Base-by-base conservation (phyloP, 1,284 basidiomycete genomes). In the Acaromyces ingoldii region DNA sequence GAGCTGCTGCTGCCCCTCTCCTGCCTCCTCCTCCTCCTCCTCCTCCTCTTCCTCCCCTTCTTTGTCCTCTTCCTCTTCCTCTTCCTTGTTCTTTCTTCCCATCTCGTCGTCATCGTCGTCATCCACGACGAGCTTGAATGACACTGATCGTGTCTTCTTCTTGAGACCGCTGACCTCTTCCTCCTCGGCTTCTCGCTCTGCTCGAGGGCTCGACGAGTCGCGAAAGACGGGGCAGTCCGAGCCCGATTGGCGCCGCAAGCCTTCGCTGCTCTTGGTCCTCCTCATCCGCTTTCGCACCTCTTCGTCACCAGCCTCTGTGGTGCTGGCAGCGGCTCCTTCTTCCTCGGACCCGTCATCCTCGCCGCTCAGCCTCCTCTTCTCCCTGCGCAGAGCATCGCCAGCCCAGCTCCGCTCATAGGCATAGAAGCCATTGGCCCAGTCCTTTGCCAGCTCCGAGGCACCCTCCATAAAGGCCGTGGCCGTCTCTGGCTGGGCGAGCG, bases 381-480 rank as follows among this genome's bases (percentile, higher is more conserved):
- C 42, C 22, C 34, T 45, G 19, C 34, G 42, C 22, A 45, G 34
- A 11, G 42, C 42, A 45, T 5, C 26, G 30, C 42, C 42, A 6
- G 26, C 26, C 42, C 42, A 45, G 19, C 34, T 31, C 24, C 22
- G 30, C 19, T 30, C 42, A 29, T 22, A 28, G 4, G 42, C 42
- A 45, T 45, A 45, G 22, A 45, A 45, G 3, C 42, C 42, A 45
- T 45, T 45, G n/a, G 42, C 42, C 42, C 42, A 45, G 34, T 45
- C 42, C 19, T 28, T 28, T 26, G 42, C 42, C 19, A 45, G 29
- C 22, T 45, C 42, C n/a, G 19, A 31, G 2, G 42, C 42, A 30
- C 42, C 34, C 19, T 45, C 17, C 6, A 45, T n/a, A 22, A 45
- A 45, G 26, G 42, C 17, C 17, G 17, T 45, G 6, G 42, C 42